These are phyloP conservation scores for Chaetomium tenue DNA, from an alignment of 495 filamentous ascomycete genomes.

Conservation along the genomic window DNA sequence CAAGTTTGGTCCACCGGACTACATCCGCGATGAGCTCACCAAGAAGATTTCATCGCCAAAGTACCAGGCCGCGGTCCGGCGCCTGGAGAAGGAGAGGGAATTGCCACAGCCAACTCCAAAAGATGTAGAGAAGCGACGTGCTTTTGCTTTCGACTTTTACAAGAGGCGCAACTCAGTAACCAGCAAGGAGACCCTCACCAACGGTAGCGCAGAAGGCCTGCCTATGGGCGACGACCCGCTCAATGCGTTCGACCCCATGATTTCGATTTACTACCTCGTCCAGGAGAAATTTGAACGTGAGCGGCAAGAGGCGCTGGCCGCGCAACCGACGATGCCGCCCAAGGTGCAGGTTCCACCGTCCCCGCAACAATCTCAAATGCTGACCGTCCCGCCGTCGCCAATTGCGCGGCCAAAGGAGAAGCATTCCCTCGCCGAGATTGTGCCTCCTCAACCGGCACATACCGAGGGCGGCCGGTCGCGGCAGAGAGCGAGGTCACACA, in stretches of 20 bases:
- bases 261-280: constrained; percentile 95
- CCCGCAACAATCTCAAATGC: constrained; percentile 26
- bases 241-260: constrained; percentile 88
- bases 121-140: constrained; percentile 76
- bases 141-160: constrained; percentile 93
- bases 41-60: constrained; percentile 86
- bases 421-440: constrained; percentile 61
- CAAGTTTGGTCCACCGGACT: constrained; percentile 86
- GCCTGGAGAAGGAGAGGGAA: constrained; percentile 62
- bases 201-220: constrained; percentile 78
- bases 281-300: constrained; percentile 92
- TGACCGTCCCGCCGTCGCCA: constrained; percentile 38
- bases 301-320: constrained; percentile 35
- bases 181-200: constrained; percentile 86
- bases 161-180: constrained; percentile 84
- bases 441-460: constrained; percentile 82
- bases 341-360: constrained; percentile 33
- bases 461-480: constrained; percentile 83
- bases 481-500: constrained; percentile 87
- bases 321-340: constrained; percentile 25
- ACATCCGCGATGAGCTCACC: constrained; percentile 76
- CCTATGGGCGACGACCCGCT: constrained; percentile 81
- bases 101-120: constrained; percentile 56
- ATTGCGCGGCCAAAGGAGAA: constrained; percentile 45
- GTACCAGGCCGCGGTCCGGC: constrained; percentile 75